Evolutionary conservation across 371 early-diverging fungal genomes (phyloP), one percentile per base, ranked within the genome.

Genomic region (Mucor ambiguus): DNA sequence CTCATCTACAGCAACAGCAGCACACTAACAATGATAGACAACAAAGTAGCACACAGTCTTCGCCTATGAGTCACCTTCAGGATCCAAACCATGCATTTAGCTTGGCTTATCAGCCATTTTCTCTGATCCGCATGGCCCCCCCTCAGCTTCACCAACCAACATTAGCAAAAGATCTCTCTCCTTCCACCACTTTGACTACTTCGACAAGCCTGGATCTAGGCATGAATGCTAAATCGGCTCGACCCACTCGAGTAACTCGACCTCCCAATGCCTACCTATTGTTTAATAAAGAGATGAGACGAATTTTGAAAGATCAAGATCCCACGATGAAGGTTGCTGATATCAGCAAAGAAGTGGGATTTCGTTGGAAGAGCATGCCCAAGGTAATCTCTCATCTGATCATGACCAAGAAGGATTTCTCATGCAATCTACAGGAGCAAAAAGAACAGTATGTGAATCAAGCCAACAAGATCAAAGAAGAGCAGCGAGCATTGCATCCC

Each of bases 241-340:
- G 71, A 28, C 77, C 77, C 44, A 72, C 71, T 20, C 71, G 87
- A 57, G 78, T 89, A 26, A 87, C 83, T 58, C 80, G 89, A n/a
- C 88, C 90, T 0, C 87, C 87, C 60, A 90, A 90, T 68, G 87
- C 89, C 22, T 90, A 86, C 63, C 58, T 90, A 26, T 68, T 90
- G 22, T 89, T 87, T 60, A 90, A 89, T 62, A 84, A 84, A 62
- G 86, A 88, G 64, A 84, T 85, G 84, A 80, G 90, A 26, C 88
- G 80, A 63, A 76, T 81, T 28, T 67, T 90, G 38, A 77, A 89
- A 65, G 79, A 85, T n/a, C 76, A 85, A 48, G 85, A 90, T 64
- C 89, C 90, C 8, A 84, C 84, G 41, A 74, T 85, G 80, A 87
- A 83, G 9, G 88, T 87, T 30, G 83, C 84, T 32, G 89, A 89